Evolutionary conservation across 2,329 filamentous ascomycete species (phyloP), one percentile per base, ranked within the genome.

Genomic region (Scytalidium sp.): DNA sequence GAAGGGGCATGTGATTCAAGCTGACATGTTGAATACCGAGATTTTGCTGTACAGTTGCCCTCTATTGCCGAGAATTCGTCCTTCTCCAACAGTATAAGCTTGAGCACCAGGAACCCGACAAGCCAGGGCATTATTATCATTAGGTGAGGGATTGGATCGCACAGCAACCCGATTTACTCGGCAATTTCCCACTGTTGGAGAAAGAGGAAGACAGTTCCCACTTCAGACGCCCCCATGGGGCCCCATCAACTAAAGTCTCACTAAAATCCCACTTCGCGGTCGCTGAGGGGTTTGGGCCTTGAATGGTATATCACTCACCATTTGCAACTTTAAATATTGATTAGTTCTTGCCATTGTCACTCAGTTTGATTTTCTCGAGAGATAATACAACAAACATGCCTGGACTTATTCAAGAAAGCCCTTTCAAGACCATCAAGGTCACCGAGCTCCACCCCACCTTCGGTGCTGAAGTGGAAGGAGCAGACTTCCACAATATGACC

Each of bases 381-480:
- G 8, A 36, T 5, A 36, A 36, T 7, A 6, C 32, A 15, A n/a
- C 17, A 36, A n/a, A 52, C 4, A 67, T 67, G 65, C 60, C 64
- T 3, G 63, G 62, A 9, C 52, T 62, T 15, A 43, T 66, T 13
- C 54, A 61, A 49, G 59, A 63, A 40, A 50, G 50, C 2, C 48
- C 50, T 3, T 64, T 64, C 32, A 36, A 36, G 13, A 36, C 32
- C 32, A 36, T 36, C 32, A 36, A 6, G 32, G 32, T 36, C 32
- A 36, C 5, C 6, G 32, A 36, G 32, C 32, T 36, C 32, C 32
- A 36, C 17, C 32, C 32, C 32, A 36, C 32, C 15, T 71, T 70
- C 54, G 69, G 57, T 4, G 68, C 67, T 6, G 68, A 72, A 48
- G 56, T 73, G 40, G 52, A 56, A 21, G 67, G 68, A 5, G 60